Base-by-base conservation (phyloP, 192 early-diverging fungal genomes). In the Thamnidium elegans region DNA sequence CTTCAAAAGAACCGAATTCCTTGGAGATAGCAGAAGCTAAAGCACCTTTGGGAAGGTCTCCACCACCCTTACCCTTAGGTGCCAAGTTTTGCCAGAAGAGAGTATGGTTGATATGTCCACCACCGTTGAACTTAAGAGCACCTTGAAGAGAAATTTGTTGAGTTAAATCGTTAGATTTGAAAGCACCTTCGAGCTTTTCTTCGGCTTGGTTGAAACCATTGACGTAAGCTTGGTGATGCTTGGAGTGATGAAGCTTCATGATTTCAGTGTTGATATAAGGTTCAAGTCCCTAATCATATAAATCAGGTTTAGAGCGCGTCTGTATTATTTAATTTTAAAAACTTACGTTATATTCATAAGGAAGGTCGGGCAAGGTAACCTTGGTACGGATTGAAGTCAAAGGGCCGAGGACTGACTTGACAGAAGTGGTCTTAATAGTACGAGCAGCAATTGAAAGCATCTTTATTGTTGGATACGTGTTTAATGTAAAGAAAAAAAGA, bases 31-130 rank as follows among this genome's bases (percentile, higher is more conserved):
- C 92, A 36, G 69, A 73, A 50, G 84, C 71, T 34, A 98, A 80
- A 0, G 69, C 81, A 65, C 89, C 90, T 48, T 87, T 81, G 52
- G 87, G 79, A 48, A 80, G 80, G 54, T 90, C 84, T 21, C 92
- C 94, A 32, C 93, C 90, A 50, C 91, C 92, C 51, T 85, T 70
- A 50, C 81, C 87, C 65, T 84, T 86, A 34, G 94, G 89, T 15
- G 90, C 88, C 63, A 98, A 85, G 78, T 96, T 96, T 69, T 85
- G 83, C 96, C 96, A 98, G 86, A 96, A 98, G 50, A 98, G 86
- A 62, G 82, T 82, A 79, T 94, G 92, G 81, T 96, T 96, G 74
- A 92, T 86, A 63, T 90, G 90, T 15, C 89, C 95, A 50, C 95
- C 95, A 50, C 89, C 94, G 79, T 97, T 94, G 79, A 98, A 96